Evolutionary conservation across 202 grass and related monocot genomes (phyloP).

Genomic region (Schoenoplectus tabernaemontani): DNA sequence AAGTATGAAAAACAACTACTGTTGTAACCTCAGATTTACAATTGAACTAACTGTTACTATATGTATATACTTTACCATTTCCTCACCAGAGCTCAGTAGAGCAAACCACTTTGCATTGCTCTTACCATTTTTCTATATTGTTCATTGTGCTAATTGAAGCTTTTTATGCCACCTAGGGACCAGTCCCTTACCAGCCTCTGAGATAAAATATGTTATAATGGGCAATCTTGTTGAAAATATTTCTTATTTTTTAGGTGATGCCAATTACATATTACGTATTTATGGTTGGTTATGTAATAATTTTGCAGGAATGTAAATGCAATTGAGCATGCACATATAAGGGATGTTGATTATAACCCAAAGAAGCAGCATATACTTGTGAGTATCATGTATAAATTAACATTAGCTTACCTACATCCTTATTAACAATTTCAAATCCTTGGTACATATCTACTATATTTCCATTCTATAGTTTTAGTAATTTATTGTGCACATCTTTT

Average conservation of each 20-base stretch:
- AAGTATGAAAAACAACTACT: slow-evolving; percentile 31
- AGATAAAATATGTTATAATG: neutral
- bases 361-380: slow-evolving; percentile 88
- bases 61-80: neutral
- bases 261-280: slow-evolving; percentile 21
- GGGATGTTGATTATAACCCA: slow-evolving; percentile 91
- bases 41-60: slow-evolving; percentile 14
- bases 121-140: too few relatives aligned
- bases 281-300: slow-evolving; percentile 7
- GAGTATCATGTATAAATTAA: slow-evolving; percentile 33
- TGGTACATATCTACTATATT: neutral
- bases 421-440: too few relatives aligned
- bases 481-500: neutral
- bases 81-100: neutral
- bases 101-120: neutral
- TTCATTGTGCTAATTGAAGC: neutral
- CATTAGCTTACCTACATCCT: too few relatives aligned
- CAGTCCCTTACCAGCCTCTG: neutral
- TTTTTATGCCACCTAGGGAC: neutral
- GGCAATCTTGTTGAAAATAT: neutral
- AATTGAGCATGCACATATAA: slow-evolving; percentile 79
- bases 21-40: neutral
- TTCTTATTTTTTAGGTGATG: neutral
- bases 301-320: slow-evolving; percentile 50
- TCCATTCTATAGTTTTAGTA: neutral